Base-by-base conservation (phyloP, 352 stramenopile species). In the Phytophthora citricola region DNA sequence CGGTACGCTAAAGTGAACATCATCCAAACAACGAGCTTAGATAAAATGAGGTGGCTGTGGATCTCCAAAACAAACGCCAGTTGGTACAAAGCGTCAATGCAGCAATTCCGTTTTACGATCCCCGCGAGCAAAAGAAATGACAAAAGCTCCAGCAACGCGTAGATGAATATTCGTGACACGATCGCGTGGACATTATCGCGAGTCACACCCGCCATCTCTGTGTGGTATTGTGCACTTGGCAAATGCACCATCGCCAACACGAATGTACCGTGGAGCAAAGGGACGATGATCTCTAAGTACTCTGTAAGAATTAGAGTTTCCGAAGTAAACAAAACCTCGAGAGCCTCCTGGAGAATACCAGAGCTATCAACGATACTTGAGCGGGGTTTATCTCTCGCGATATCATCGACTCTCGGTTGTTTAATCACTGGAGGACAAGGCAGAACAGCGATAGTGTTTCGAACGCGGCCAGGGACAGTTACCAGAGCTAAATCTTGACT, bases 41-140 rank as follows among this genome's bases (percentile, higher is more conserved):
- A 50, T 7, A 50, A 32, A 15, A 72, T 39, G 4, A 53, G 24
- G 14, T 47, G 39, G 22, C 29, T 44, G 6, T 60, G 57, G 3
- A 40, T 66, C n/a, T 76, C 68, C 27, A 72, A n/a, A 3, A 76
- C 63, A 43, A 76, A 76, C 4, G 63, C 45, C 3, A 73, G 14
- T 17, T 69, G 58, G 36, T 76, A 68, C 12, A 72, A 22, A 15
- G 58, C 17, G 15, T 50, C 57, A 29, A 76, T 40, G 2, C 56
- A 27, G 11, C 61, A 60, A 12, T 60, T 49, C 1, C 53, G 34
- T 17, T 43, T 45, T 14, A 69, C 36, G 8, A 68, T 14, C 5
- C 47, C 11, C 15, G 27, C 40, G 5, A 73, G 56, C 1, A 52
- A 9, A 1, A 59, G 4, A 11, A 76, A 64, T 7, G 68, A 73